Evolutionary conservation across 352 stramenopile species (phyloP), one percentile per base, ranked within the genome.

Genomic region (Phytophthora pini): DNA sequence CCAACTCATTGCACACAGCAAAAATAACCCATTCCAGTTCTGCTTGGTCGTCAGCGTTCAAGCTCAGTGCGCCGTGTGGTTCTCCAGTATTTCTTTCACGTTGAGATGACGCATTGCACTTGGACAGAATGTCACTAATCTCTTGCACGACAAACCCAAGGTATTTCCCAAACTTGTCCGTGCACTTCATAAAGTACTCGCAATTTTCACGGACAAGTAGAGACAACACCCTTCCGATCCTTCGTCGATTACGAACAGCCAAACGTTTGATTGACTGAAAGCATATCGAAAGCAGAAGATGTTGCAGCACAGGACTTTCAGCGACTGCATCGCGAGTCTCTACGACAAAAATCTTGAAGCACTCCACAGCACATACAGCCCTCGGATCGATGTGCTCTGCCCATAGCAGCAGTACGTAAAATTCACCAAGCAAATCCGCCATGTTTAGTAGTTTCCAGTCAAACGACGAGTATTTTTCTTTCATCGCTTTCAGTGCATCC

Each of bases 11-110:
- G 60, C 84, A 92, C 11, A 94, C 77, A 13, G 82, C 74, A 62
- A 90, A 92, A 44, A 94, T 79, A 10, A 94, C 67, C 77, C 84
- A 90, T 54, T 94, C 87, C 49, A 94, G 61, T 44, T 92, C 74
- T 22, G 76, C 83, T 61, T 82, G 84, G 50, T 87, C 75, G 45
- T 91, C 86, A 36, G 57, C 68, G 20, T 77, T 76, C 36, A 91
- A 75, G 15, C 48, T 50, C 27, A 75, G 43, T 12, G 44, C 4
- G 20, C 12, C 6, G 2, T 10, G 51, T 6, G 24, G 20, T 24
- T 46, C 22, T 40, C 2, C 31, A 13, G 31, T 13, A 12, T 36
- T 36, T 36, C 31, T 36, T 36, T 13, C 31, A 36, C 12, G 20
- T 27, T 40, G 44, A 34, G 20, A 20, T 46, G 29, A n/a, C 9